These are phyloP conservation scores for Apiospora aurea DNA, from an alignment of 2,329 filamentous ascomycete genomes.

Conservation along the genomic window DNA sequence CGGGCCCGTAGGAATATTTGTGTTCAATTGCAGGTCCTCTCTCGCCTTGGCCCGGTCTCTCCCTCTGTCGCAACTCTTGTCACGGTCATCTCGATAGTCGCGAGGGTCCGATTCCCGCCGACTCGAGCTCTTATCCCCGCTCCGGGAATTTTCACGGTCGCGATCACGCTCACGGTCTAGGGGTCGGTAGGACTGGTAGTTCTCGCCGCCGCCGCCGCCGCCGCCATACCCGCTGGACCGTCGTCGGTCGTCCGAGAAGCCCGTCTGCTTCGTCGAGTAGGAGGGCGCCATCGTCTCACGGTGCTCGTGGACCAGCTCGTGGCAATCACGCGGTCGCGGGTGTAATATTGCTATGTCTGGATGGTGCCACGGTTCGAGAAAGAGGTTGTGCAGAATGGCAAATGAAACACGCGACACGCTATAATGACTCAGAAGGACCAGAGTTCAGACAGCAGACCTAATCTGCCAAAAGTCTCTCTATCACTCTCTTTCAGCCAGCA, in stretches of 20 bases:
- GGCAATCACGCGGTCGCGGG: background rate
- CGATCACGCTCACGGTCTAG: background rate
- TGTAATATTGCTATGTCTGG: background rate
- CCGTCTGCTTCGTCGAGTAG: constrained; percentile 2
- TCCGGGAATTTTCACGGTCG: background rate
- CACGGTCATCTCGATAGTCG: constrained; percentile 7
- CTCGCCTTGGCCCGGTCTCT: background rate
- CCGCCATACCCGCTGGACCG: background rate
- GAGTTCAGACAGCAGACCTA: background rate
- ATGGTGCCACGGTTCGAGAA: constrained; percentile 6
- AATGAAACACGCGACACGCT: background rate
- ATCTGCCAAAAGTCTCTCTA: background rate
- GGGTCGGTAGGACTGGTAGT: background rate
- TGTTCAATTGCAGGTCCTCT: constrained; percentile 9
- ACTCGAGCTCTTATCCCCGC: background rate
- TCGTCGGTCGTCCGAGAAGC: background rate
- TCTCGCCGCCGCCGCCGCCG: background rate
- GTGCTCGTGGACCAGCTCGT: constrained; percentile 8
- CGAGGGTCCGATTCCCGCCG: background rate
- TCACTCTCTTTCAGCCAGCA: background rate
- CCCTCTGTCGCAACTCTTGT: background rate
- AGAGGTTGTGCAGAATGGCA: background rate
- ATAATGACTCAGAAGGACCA: background rate
- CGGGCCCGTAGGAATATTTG: constrained; percentile 6
- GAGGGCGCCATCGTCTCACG: constrained; percentile 8